Evolutionary conservation across 805 yeast species (phyloP).

Genomic region (Hanseniaspora taiwanica): DNA sequence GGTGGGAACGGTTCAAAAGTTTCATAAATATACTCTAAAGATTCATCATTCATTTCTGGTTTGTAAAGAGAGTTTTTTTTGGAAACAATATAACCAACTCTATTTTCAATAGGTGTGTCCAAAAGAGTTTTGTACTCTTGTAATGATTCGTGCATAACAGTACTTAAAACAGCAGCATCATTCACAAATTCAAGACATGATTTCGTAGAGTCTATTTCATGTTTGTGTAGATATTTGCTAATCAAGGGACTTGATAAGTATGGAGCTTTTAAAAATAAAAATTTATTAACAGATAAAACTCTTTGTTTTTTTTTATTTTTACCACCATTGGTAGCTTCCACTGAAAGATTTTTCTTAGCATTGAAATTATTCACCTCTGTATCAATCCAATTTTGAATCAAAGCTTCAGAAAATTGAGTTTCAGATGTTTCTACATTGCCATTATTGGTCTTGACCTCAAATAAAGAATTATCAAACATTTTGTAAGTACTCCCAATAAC

Average conservation of each 20-base stretch:
- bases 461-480: conserved; percentile 46
- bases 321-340: background rate
- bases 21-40: conserved; percentile 40
- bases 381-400: conserved; percentile 20
- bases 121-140: conserved; percentile 28
- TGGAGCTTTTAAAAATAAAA: conserved; percentile 54
- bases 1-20: conserved; percentile 63
- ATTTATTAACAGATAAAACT: conserved; percentile 51
- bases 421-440: conserved; percentile 6
- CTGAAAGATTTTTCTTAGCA: background rate
- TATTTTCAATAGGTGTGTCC: conserved; percentile 17
- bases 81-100: conserved; percentile 50
- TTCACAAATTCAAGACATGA: conserved; percentile 20
- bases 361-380: conserved; percentile 10
- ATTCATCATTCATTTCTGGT: conserved; percentile 27
- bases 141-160: conserved; percentile 37
- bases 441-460: conserved; percentile 4
- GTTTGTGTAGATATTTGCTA: conserved; percentile 37
- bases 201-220: conserved; percentile 36
- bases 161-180: conserved; percentile 21
- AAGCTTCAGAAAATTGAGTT: conserved; percentile 6
- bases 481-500: conserved; percentile 61
- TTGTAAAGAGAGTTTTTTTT: conserved; percentile 42
- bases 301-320: conserved; percentile 29
- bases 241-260: conserved; percentile 71